Evolutionary conservation across 2,329 filamentous ascomycete genomes (phyloP).

Genomic region (Alternaria hordeiaustralica): DNA sequence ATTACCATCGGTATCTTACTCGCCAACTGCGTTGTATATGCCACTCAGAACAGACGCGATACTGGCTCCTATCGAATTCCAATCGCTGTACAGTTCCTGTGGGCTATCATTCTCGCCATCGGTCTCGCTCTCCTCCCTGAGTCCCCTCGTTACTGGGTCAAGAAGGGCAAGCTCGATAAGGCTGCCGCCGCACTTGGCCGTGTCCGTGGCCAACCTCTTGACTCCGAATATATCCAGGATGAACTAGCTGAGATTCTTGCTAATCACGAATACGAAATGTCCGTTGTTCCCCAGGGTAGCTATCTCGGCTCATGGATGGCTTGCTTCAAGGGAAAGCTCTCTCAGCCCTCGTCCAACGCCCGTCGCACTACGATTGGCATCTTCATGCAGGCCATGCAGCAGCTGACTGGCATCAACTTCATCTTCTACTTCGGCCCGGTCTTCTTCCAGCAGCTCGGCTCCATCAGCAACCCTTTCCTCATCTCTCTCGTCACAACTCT

Average conservation of each 20-base stretch:
- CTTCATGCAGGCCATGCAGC: conserved; percentile 59
- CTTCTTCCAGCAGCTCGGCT: conserved; percentile 78
- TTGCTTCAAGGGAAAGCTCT: conserved; percentile 64
- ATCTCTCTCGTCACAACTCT: conserved; percentile 86
- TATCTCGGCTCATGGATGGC: conserved; percentile 66
- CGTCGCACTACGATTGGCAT: conserved; percentile 58
- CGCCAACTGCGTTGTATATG: conserved; percentile 78
- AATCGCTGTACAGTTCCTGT: conserved; percentile 80
- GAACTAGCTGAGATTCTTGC: conserved; percentile 88
- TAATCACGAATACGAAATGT: conserved; percentile 86
- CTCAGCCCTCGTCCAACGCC: conserved; percentile 58
- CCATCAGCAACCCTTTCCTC: conserved; percentile 77
- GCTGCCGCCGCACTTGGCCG: conserved; percentile 70
- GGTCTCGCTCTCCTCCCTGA: conserved; percentile 82
- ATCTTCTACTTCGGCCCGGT: conserved; percentile 67
- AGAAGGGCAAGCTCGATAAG: conserved; percentile 71
- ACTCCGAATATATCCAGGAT: conserved; percentile 78
- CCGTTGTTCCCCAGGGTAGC: conserved; percentile 53
- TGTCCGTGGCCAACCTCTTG: conserved; percentile 75
- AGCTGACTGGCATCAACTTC: conserved; percentile 86
- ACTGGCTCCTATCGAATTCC: conserved; percentile 77
- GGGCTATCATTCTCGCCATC: conserved; percentile 75
- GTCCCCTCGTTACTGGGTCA: conserved; percentile 86
- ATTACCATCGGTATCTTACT: conserved; percentile 81
- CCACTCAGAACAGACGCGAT: conserved; percentile 67